phyloP scores from a whole-genome alignment of 164 flowering plant species.

The Vitis riparia region DNA sequence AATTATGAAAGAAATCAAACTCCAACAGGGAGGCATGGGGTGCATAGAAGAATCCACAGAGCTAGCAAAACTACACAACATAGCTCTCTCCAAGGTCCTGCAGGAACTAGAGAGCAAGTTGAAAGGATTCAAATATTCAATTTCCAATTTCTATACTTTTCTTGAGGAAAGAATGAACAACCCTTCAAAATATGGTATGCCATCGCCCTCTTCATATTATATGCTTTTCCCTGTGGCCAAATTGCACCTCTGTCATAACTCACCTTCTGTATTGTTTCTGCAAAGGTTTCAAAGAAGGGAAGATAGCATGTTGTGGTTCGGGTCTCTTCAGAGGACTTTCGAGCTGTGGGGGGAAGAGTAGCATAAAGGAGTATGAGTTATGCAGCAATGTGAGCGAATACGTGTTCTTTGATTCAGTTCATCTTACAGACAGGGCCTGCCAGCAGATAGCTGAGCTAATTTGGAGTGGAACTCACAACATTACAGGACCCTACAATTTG shows the following conservation, averaged over 20 bases:
- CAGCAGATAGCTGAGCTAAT: not conserved
- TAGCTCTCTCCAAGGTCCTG: constrained; percentile 10
- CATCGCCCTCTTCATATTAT: not conserved
- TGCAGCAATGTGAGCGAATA: not conserved
- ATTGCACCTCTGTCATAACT: no score
- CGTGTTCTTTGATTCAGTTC: not conserved
- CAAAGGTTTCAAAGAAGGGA: not conserved
- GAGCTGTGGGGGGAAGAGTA: not conserved
- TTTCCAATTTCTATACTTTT: constrained; percentile 14
- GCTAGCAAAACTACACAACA: constrained; percentile 28
- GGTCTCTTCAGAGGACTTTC: not conserved
- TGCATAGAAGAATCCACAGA: constrained; percentile 16
- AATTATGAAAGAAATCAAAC: constrained; percentile 7
- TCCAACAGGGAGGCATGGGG: not conserved
- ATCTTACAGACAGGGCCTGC: not conserved
- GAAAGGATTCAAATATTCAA: constrained; percentile 27
- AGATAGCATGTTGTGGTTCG: constrained; percentile 4
- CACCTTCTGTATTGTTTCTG: no score
- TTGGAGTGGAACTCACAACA: not conserved
- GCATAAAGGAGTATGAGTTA: not conserved
- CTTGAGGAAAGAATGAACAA: not conserved
- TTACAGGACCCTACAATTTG: not conserved
- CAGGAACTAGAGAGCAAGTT: constrained; percentile 8
- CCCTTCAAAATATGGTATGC: constrained; percentile 15
- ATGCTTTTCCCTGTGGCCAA: no score